Conservation (phyloP, 202 grass and related monocot genomes). For the Setaria italica region DNA sequence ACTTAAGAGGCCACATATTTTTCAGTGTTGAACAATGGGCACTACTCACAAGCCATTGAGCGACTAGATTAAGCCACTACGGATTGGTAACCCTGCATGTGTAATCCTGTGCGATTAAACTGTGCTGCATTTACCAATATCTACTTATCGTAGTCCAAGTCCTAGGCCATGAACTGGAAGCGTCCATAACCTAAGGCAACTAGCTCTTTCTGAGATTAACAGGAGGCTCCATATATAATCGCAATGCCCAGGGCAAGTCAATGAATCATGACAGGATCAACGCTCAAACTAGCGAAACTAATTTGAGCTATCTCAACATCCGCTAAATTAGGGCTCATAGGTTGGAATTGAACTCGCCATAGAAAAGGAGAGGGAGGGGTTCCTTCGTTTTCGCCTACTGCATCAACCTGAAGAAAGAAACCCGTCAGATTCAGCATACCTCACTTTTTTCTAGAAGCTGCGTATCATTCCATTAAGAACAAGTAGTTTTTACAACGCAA, state of each 20-base stretch:
- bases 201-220: background rate
- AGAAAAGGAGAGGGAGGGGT: background rate
- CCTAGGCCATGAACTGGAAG: background rate
- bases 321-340: too few species aligned
- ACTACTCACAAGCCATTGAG: background rate
- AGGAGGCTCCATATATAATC: background rate
- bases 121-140: background rate
- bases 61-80: background rate
- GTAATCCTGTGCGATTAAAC: background rate
- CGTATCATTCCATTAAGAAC: too few species aligned
- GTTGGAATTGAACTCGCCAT: too few species aligned
- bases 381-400: background rate
- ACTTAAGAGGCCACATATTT: background rate
- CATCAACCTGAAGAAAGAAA: background rate
- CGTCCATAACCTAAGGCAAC: background rate
- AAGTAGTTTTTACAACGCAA: too few species aligned
- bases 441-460: background rate
- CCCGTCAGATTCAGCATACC: background rate
- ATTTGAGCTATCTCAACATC: background rate
- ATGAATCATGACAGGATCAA: background rate
- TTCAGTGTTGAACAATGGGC: background rate
- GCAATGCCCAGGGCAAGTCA: background rate
- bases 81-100: background rate
- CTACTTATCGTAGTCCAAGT: background rate
- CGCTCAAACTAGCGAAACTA: background rate